These are phyloP conservation scores for Cryptosporidium parvum DNA, from an alignment of 169 alveolate genomes.

Conservation along the genomic window DNA sequence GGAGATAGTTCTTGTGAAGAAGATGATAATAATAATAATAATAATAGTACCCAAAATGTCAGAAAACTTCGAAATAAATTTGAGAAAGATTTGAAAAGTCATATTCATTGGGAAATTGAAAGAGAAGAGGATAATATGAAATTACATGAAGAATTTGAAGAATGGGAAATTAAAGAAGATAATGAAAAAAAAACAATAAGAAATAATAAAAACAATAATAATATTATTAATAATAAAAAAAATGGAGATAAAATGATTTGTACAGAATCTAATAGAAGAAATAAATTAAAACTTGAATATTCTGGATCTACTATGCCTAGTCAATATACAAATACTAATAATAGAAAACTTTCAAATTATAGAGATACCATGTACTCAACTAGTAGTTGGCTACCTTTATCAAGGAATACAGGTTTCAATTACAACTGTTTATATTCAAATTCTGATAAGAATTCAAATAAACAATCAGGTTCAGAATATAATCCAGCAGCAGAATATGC, in stretches of 20 bases:
- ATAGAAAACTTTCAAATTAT: constrained; percentile 8
- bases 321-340: constrained; percentile 16
- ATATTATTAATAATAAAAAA: not conserved
- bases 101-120: not conserved
- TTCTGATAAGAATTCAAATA: not conserved
- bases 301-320: constrained; percentile 21
- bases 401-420: constrained; percentile 51
- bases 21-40: not conserved
- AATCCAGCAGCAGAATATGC: constrained; percentile 71
- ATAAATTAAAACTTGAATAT: not conserved
- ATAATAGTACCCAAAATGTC: not conserved
- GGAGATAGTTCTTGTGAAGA: not conserved
- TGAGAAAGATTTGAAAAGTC: not conserved
- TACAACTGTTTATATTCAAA: constrained; percentile 36
- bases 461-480: constrained; percentile 33
- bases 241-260: not conserved
- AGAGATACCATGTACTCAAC: constrained; percentile 44
- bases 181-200: not conserved
- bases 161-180: not conserved
- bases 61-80: not conserved
- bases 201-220: not conserved
- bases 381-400: constrained; percentile 42
- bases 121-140: not conserved
- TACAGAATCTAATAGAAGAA: not conserved
- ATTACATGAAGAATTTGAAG: not conserved